Base-by-base conservation (phyloP, 371 early-diverging fungal species). In the Mucor lusitanicus region DNA sequence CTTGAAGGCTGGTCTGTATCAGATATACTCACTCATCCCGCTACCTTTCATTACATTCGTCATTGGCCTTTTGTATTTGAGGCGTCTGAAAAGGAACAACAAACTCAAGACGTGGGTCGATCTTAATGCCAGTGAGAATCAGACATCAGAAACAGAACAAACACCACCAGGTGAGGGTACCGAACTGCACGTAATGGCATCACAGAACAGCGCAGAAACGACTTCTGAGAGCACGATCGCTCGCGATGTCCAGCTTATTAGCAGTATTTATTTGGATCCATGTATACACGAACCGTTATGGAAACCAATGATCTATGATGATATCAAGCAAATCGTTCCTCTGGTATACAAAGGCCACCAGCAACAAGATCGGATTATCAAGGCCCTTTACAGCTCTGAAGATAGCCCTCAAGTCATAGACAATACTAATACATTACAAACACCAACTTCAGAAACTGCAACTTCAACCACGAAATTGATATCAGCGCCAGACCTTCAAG, bases 41-140 rank as follows among this genome's bases (percentile, higher is more conserved):
- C 74, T 92, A 50, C 89, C 92, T 2, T 63, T 91, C 40, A 39
- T 92, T n/a, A 91, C 92, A 9, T 30, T 77, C 19, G 59, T 77
- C 1, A 82, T 85, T 63, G 86, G 87, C 72, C 53, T 87, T 21
- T 72, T 75, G 56, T 77, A 84, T 67, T 28, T 58, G 19, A 57
- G 63, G 9, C 70, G 68, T 1, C 44, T 80, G 9, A 30, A 42
- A 9, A 63, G 59, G 5, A 57, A 59, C 8, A 48, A 53, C 35
- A 58, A 33, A 27, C 28, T 59, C 13, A 27, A 65, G 19, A 28
- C 53, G 0, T 58, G 59, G 59, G 21, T 65, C 4, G 56, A 64
- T 30, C 44, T 57, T 4, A 39, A 55, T 8, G 46, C 42, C 12
- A 27, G 28, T 7, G 35, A 21, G 1, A 27, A 37, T 59, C 6